These are phyloP conservation scores for Artemisia argyi DNA, from an alignment of 129 eudicot species.

Conservation along the genomic window DNA sequence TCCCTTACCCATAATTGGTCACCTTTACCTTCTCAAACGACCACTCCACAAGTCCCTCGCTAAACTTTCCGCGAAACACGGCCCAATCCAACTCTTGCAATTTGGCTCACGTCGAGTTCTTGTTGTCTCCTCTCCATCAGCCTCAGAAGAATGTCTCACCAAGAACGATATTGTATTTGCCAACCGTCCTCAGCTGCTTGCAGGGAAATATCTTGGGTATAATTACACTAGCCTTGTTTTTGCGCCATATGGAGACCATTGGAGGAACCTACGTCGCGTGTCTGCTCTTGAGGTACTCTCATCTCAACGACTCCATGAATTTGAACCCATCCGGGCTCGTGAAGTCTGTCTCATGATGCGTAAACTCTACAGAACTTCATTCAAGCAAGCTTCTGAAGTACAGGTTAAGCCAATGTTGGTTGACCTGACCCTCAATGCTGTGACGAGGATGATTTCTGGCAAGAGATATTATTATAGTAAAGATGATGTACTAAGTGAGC, in stretches of 20 bases:
- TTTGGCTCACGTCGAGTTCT: constrained; percentile 60
- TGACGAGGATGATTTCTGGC: constrained; percentile 68
- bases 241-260: constrained; percentile 64
- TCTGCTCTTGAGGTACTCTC: constrained; percentile 46
- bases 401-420: constrained; percentile 41
- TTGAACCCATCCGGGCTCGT: constrained; percentile 33
- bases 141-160: constrained; percentile 67
- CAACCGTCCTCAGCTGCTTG: constrained; percentile 56
- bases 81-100: constrained; percentile 52
- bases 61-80: constrained; percentile 39
- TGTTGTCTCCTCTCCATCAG: constrained; percentile 57
- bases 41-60: constrained; percentile 45
- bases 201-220: constrained; percentile 61
- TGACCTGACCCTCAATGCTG: constrained; percentile 46
- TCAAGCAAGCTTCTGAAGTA: constrained; percentile 11
- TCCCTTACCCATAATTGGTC: constrained; percentile 35
- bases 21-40: constrained; percentile 28
- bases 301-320: constrained; percentile 31
- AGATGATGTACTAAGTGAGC: constrained; percentile 25
- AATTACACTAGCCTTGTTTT: constrained; percentile 52
- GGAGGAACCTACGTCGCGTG: constrained; percentile 59
- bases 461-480: constrained; percentile 50
- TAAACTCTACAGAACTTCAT: constrained; percentile 12
- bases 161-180: constrained; percentile 61
- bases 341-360: constrained; percentile 31